Evolutionary conservation across 2,329 filamentous ascomycete genomes (phyloP).

Genomic region (Leptographium flavum): DNA sequence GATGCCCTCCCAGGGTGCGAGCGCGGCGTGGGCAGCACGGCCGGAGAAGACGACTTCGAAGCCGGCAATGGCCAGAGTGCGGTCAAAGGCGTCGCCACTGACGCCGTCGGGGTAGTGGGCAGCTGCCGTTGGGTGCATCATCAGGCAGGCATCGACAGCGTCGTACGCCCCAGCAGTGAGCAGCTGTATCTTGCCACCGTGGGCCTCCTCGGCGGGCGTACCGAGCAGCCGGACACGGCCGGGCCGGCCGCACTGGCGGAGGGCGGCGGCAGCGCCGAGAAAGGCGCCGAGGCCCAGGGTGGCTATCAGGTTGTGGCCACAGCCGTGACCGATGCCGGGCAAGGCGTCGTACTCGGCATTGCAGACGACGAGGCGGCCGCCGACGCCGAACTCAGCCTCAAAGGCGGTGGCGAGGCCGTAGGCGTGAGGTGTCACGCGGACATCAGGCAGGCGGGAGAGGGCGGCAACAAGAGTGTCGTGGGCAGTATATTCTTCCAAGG

Average conservation of each 20-base stretch:
- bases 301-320: constrained; percentile 28
- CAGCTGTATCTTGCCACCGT: constrained; percentile 29
- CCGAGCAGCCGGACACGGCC: constrained; percentile 21
- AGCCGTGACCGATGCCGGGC: constrained; percentile 24
- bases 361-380: constrained; percentile 10
- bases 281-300: constrained; percentile 21
- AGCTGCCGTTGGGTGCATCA: constrained; percentile 20
- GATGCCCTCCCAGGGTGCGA: constrained; percentile 29
- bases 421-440: constrained; percentile 29
- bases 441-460: constrained; percentile 27
- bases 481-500: constrained; percentile 33
- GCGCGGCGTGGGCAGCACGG: constrained; percentile 28
- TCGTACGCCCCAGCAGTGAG: constrained; percentile 26
- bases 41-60: constrained; percentile 22
- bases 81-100: constrained; percentile 4
- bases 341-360: constrained; percentile 17
- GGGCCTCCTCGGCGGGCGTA: constrained; percentile 28
- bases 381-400: constrained; percentile 17
- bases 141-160: constrained; percentile 22
- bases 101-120: neutral
- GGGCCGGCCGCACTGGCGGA: constrained; percentile 9
- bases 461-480: constrained; percentile 31
- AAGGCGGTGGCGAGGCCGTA: constrained; percentile 39
- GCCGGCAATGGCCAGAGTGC: constrained; percentile 3
- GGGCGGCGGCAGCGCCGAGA: constrained; percentile 17